Evolutionary conservation across 1,284 basidiomycete species (phyloP), one percentile per base, ranked within the genome.

Genomic region (Schizophyllum commune): DNA sequence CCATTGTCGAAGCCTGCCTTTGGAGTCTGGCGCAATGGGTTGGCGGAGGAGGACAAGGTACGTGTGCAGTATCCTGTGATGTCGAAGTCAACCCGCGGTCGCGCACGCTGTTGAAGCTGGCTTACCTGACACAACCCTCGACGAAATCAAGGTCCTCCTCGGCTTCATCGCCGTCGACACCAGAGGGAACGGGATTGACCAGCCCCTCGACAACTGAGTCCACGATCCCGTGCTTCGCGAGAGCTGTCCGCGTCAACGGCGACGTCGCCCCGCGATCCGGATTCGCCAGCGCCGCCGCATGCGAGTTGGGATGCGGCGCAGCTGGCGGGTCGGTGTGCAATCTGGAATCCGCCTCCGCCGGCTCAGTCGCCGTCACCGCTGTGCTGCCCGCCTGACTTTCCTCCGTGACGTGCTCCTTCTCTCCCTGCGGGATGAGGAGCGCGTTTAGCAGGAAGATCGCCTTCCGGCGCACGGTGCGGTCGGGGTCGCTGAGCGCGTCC

Each of bases 391-490:
- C 53, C 20, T 20, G 17, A 13, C 53, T 19, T 5, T 19, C 53
- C 9, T 13, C 53, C 20, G 19, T 19, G 53, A 20, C 53, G 13
- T 20, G 15, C 51, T 17, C 51, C 51, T 17, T 17, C 20, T 20
- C 53, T 2, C 53, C 65, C 21, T 71, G 74, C 13, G 92, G 91
- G 3, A 86, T 77, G 59, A 96, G 81, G 56, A 98, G 83, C 0
- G 87, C 81, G 66, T 85, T 88, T 59, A 98, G 78, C 19, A 98
- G 81, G 76, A 98, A 98, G 0, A 88, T 84, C 1, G 86, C 80
- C 75, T 98, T 98, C 60, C 94, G 81, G 17, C 94, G 84, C 56
- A 98, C 83, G 19, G 78, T 76, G 54, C 91, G 86, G 62, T 91
- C 88, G 1, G 89, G 85, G 72, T 98, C 95, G 75, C 84, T 78